Evolutionary conservation across 2,329 filamentous ascomycete species (phyloP).

Genomic region (Graphiopsis chlorocephala): DNA sequence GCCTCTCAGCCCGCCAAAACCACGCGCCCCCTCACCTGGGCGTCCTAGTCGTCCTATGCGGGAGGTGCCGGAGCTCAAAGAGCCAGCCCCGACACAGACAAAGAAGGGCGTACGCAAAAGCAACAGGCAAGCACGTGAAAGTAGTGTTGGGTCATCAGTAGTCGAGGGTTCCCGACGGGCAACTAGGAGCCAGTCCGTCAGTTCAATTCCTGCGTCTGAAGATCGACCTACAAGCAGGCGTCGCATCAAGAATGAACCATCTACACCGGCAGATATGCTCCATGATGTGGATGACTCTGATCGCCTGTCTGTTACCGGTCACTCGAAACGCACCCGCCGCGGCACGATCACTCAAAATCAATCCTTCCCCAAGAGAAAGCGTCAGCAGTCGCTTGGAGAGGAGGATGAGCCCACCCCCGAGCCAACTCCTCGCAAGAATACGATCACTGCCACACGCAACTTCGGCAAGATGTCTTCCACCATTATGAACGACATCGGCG

Average conservation of each 20-base stretch:
- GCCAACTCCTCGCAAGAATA: slow-evolving; percentile 29
- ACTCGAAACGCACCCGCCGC: slow-evolving; percentile 33
- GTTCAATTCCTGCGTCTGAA: slow-evolving; percentile 38
- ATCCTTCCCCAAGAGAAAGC: slow-evolving; percentile 42
- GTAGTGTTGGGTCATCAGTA: slow-evolving; percentile 48
- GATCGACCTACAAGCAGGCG: slow-evolving; percentile 39
- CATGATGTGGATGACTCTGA: slow-evolving; percentile 41
- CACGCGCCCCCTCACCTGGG: slow-evolving; percentile 12
- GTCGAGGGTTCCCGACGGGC: slow-evolving; percentile 44
- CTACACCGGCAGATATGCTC: slow-evolving; percentile 38
- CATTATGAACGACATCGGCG: slow-evolving; percentile 51
- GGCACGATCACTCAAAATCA: slow-evolving; percentile 34
- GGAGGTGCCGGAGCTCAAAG: background rate
- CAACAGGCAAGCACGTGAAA: slow-evolving; percentile 24
- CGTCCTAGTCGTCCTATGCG: background rate
- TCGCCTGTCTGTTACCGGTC: slow-evolving; percentile 22
- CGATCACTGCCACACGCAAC: slow-evolving; percentile 47
- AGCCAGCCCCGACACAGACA: slow-evolving; percentile 20
- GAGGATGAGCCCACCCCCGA: slow-evolving; percentile 18
- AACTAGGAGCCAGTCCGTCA: slow-evolving; percentile 49
- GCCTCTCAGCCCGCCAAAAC: slow-evolving; percentile 35
- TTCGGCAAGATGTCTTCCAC: slow-evolving; percentile 48
- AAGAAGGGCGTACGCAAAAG: slow-evolving; percentile 19
- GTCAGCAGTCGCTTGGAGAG: slow-evolving; percentile 29
- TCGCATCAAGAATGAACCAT: slow-evolving; percentile 47